Conservation (phyloP, 495 filamentous ascomycete species). For the Trypethelium eluteriae region DNA sequence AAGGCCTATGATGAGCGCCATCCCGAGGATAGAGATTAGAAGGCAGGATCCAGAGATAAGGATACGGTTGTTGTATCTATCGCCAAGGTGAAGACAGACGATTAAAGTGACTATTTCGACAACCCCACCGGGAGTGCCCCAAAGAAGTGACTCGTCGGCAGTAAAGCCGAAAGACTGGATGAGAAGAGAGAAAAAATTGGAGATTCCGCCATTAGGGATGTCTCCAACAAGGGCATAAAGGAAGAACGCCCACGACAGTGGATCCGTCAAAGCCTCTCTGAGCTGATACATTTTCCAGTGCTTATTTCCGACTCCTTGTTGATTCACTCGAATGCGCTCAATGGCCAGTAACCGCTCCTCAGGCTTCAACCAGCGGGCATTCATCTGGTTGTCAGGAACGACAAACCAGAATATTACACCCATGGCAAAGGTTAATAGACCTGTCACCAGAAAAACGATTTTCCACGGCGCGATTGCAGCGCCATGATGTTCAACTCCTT, state of each 20-base stretch:
- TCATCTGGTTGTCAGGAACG: constrained; percentile 63
- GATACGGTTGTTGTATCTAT: constrained; percentile 50
- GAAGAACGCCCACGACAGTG: constrained; percentile 51
- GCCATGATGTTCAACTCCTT: constrained; percentile 46
- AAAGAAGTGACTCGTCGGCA: constrained; percentile 53
- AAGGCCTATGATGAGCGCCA: constrained; percentile 59
- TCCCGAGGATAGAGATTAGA: constrained; percentile 44
- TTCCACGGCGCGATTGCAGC: constrained; percentile 56
- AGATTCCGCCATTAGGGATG: constrained; percentile 56
- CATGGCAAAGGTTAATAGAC: constrained; percentile 51
- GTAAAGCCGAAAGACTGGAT: constrained; percentile 54
- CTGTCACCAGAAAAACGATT: constrained; percentile 60
- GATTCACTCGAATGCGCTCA: constrained; percentile 34
- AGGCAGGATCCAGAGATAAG: constrained; percentile 39
- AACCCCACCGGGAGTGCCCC: constrained; percentile 58
- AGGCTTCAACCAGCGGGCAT: constrained; percentile 57
- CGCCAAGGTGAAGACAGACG: constrained; percentile 52
- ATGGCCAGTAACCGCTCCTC: constrained; percentile 48
- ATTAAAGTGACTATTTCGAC: constrained; percentile 58
- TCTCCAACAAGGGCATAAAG: constrained; percentile 54
- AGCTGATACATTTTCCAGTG: constrained; percentile 37
- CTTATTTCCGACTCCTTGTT: constrained; percentile 38
- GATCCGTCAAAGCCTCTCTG: constrained; percentile 34
- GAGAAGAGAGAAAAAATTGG: constrained; percentile 65
- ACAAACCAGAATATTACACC: constrained; percentile 54